Percentiles rank a stretch among this genome's conserved stretches.
phyloP scores from a whole-genome alignment of 768 basidiomycete genomes.

The Suillus americanus region DNA sequence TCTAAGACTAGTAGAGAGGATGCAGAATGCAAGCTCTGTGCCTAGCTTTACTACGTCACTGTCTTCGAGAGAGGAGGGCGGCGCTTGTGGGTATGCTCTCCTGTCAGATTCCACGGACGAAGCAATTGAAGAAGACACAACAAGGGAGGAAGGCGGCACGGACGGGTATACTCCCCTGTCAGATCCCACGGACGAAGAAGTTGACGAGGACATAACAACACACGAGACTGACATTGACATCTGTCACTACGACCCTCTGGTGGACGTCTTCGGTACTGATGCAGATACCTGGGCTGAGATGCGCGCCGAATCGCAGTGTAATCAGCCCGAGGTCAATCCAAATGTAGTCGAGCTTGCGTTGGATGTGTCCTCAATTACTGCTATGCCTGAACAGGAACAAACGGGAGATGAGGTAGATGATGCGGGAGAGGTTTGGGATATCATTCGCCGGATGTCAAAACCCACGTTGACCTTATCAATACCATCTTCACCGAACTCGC shows the following conservation, averaged over 20 bases:
- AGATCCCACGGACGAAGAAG: constrained; percentile 23
- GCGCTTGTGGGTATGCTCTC: constrained; percentile 24
- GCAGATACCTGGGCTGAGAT: constrained; percentile 62
- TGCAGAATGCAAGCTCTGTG: constrained; percentile 40
- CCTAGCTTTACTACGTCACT: constrained; percentile 24
- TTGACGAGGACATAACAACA: constrained; percentile 41
- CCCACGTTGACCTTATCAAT: constrained; percentile 34
- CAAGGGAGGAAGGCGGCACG: constrained; percentile 8
- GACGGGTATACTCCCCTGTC: constrained; percentile 31
- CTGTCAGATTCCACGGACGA: constrained; percentile 28
- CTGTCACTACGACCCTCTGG: constrained; percentile 48
- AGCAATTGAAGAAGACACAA: constrained; percentile 33
- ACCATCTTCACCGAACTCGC: constrained; percentile 39
- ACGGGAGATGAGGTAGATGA: constrained; percentile 28
- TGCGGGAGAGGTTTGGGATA: constrained; percentile 35
- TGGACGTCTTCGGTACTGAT: constrained; percentile 66
- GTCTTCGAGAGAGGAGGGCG: constrained; percentile 25
- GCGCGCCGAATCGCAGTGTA: constrained; percentile 33
- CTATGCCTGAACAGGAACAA: constrained; percentile 23
- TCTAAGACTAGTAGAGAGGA: constrained; percentile 50
- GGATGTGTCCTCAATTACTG: constrained; percentile 39
- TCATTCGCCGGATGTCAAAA: constrained; percentile 42
- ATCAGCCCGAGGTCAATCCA: constrained; percentile 36
- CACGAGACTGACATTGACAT: constrained; percentile 36
- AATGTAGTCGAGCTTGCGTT: constrained; percentile 55